Evolutionary conservation across 768 basidiomycete species (phyloP), one percentile per base, ranked within the genome.

Genomic region (Boletus pseudopeckii): DNA sequence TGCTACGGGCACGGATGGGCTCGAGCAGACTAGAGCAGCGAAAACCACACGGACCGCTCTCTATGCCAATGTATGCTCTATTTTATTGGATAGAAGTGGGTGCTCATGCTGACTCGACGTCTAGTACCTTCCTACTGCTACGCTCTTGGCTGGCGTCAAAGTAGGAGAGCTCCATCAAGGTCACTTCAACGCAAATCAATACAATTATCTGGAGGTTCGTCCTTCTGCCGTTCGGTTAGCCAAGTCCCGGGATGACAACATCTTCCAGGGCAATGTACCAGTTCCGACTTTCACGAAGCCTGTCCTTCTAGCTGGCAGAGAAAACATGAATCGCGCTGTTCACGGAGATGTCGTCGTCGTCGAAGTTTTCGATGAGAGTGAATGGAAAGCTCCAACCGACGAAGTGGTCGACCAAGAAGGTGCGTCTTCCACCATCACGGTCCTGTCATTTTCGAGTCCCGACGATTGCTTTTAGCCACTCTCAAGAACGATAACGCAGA

Each of bases 241-340:
- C 40, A 6, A 10, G 13, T 18, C 4, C 38, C 26, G 17, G 15
- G 15, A 41, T 55, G 17, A 55, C 42, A 37, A 24, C 13, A n/a
- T 41, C 8, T 26, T 26, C 1, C 60, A 92, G 88, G 96, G 94
- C 7, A 89, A 79, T 44, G 93, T 97, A 17, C 77, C 82, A 4
- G 86, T 89, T 0, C 82, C 85, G 1, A 80, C 78, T 0, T 88
- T 89, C 61, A 73, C 76, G 30, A 92, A 90, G 65, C 86, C 91
- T 0, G 77, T 98, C 9, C 77, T 98, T 2, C 76, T 99, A 5
- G 79, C 91, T 30, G 95, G 95, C 0, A 79, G 94, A 28, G 88
- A 94, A 70, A 86, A 92, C 56, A 97, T 98, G 90, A 99, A 99
- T 67, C 84, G 97, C 17, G 86, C 94, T 0, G 90, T 98, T 10